Conservation (phyloP, 805 yeast genomes). For the Nakazawaea laoshanensis region DNA sequence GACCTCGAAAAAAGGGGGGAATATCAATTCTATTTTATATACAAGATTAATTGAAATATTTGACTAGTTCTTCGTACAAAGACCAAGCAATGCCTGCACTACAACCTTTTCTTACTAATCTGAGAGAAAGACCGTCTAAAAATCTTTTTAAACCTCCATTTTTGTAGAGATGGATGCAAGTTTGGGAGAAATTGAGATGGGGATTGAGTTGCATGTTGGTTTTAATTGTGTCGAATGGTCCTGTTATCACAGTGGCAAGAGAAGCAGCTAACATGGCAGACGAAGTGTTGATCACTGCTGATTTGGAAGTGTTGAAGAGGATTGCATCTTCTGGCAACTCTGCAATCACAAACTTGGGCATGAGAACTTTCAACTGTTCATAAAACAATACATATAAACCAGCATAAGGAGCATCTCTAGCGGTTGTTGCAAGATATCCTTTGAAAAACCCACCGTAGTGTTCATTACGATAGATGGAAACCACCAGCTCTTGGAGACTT, state of each 20-base stretch:
- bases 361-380: conserved; percentile 56
- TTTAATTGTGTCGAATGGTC: conserved; percentile 92
- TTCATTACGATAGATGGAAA: conserved; percentile 41
- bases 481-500: conserved; percentile 53
- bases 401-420: conserved; percentile 94
- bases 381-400: conserved; percentile 84
- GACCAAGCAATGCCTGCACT: conserved; percentile 98
- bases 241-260: conserved; percentile 76
- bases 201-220: conserved; percentile 82
- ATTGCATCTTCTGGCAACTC: conserved; percentile 2
- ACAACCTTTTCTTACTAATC: conserved; percentile 77
- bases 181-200: conserved; percentile 26
- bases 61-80: conserved; percentile 82
- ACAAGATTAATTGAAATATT: conserved; percentile 17
- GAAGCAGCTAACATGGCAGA: conserved; percentile 80
- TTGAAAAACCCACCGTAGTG: conserved; percentile 68
- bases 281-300: conserved; percentile 56
- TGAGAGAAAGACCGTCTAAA: conserved; percentile 76
- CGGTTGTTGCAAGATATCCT: conserved; percentile 81
- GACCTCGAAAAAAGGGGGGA: too few relatives aligned
- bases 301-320: conserved; percentile 24
- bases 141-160: conserved; percentile 46
- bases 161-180: conserved; percentile 28
- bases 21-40: too few relatives aligned
- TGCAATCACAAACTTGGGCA: conserved; percentile 34